Evolutionary conservation across 2,329 filamentous ascomycete genomes (phyloP).

Genomic region (Aaosphaeria arxii): DNA sequence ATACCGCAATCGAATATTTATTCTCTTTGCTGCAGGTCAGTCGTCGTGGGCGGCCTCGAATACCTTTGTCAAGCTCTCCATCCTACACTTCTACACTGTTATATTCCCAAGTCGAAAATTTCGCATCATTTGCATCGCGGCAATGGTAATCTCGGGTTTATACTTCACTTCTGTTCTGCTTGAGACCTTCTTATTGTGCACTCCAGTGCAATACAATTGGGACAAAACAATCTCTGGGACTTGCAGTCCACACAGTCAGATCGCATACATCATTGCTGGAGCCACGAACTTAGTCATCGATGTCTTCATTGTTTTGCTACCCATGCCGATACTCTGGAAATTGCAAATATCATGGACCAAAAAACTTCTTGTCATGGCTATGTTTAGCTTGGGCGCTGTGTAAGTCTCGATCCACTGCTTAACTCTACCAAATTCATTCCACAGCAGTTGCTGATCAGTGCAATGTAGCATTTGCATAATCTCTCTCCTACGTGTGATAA

Average conservation of each 20-base stretch:
- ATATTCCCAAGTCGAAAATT: slow-evolving; percentile 11
- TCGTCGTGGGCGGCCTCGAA: slow-evolving; percentile 6
- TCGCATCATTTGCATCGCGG: neutral
- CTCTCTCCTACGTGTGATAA: slow-evolving; percentile 4
- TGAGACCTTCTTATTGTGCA: slow-evolving; percentile 1
- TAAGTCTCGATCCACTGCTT: slow-evolving; percentile 6
- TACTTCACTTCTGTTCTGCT: neutral
- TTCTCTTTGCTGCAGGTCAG: slow-evolving; percentile 3
- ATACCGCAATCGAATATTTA: neutral
- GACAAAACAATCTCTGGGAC: neutral
- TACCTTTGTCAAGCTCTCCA: slow-evolving; percentile 6
- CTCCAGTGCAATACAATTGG: neutral
- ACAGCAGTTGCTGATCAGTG: neutral
- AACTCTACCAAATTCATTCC: neutral
- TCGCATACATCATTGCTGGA: neutral
- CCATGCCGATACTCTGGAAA: neutral
- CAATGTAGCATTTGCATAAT: slow-evolving; percentile 6
- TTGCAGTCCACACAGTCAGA: neutral
- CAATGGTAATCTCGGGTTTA: neutral
- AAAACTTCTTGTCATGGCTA: neutral
- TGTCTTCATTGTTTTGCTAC: neutral
- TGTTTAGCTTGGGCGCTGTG: neutral
- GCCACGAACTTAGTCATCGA: neutral
- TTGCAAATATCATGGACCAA: neutral
- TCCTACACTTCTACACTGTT: slow-evolving; percentile 12